phyloP scores from a whole-genome alignment of 1,284 basidiomycete species.

The Nidula niveotomentosa region DNA sequence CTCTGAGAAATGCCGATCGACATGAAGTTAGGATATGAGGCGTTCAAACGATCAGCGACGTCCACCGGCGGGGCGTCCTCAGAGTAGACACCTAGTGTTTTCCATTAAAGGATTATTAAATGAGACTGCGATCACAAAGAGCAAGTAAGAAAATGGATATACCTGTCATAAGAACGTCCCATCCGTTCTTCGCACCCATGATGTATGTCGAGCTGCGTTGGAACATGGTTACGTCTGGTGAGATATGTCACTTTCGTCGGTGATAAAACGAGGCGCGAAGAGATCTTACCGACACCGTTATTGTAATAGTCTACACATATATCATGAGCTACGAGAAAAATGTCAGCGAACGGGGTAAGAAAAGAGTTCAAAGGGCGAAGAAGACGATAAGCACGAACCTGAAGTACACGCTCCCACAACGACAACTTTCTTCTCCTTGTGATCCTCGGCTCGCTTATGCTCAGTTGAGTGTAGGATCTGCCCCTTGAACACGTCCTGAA shows the following conservation, averaged over 20 bases:
- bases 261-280: not conserved
- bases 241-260: not conserved
- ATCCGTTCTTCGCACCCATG: slow-evolving; percentile 16
- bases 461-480: slow-evolving; percentile 53
- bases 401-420: slow-evolving; percentile 65
- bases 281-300: slow-evolving; percentile 30
- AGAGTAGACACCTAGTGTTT: slow-evolving; percentile 29
- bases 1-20: slow-evolving; percentile 33
- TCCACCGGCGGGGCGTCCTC: slow-evolving; percentile 36
- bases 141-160: not conserved
- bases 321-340: slow-evolving; percentile 30
- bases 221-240: slow-evolving; percentile 24
- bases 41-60: slow-evolving; percentile 36
- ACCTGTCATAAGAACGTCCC: slow-evolving; percentile 18
- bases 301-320: slow-evolving; percentile 35
- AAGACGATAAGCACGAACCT: slow-evolving; percentile 26
- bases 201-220: slow-evolving; percentile 22
- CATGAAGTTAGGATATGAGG: slow-evolving; percentile 24
- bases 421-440: slow-evolving; percentile 56
- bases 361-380: not conserved
- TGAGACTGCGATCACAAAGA: not conserved
- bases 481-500: slow-evolving; percentile 53
- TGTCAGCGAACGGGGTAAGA: not conserved
- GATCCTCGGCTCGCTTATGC: slow-evolving; percentile 47
- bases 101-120: not conserved